A percentile compares a stretch with the other conserved stretches of the same genome.
Conservation (phyloP, 306 rosid species). For the Vicia villosa region DNA sequence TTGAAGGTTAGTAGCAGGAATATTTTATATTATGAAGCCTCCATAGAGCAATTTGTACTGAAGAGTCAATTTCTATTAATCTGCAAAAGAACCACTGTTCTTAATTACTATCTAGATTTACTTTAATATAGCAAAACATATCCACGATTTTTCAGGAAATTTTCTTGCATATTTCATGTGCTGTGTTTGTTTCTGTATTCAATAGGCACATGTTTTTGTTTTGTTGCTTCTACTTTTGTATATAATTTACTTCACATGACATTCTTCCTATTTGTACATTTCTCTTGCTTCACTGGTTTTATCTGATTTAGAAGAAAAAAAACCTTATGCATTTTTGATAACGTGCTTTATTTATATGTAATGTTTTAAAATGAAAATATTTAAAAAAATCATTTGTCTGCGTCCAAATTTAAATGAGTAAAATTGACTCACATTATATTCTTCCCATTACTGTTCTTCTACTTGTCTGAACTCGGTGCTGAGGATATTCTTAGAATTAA, state of each 20-base stretch:
- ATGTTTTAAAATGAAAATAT: not conserved
- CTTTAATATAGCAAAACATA: conserved; percentile 6
- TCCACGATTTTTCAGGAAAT: not conserved
- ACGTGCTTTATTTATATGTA: not conserved
- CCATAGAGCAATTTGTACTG: conserved; percentile 20
- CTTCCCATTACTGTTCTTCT: conserved; percentile 4
- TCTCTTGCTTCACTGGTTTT: conserved; percentile 6
- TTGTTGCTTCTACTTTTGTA: conserved; percentile 16
- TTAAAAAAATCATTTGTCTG: not conserved
- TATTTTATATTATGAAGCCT: conserved; percentile 30
- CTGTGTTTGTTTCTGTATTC: not conserved
- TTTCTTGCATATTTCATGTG: conserved; percentile 12
- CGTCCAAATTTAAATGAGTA: not conserved
- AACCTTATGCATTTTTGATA: not conserved
- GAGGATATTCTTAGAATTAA: conserved; percentile 18
- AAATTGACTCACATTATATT: not conserved
- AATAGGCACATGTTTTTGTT: not conserved
- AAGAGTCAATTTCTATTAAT: not conserved
- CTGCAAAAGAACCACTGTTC: conserved; percentile 9
- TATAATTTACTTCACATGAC: not conserved
- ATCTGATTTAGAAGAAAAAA: not conserved
- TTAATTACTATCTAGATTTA: conserved; percentile 10
- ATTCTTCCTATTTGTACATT: conserved; percentile 1
- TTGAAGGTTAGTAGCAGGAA: conserved; percentile 71
- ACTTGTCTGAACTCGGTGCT: conserved; percentile 4